Conservation (phyloP, 148 eudicot genomes). For the Fagopyrum homotropicum region DNA sequence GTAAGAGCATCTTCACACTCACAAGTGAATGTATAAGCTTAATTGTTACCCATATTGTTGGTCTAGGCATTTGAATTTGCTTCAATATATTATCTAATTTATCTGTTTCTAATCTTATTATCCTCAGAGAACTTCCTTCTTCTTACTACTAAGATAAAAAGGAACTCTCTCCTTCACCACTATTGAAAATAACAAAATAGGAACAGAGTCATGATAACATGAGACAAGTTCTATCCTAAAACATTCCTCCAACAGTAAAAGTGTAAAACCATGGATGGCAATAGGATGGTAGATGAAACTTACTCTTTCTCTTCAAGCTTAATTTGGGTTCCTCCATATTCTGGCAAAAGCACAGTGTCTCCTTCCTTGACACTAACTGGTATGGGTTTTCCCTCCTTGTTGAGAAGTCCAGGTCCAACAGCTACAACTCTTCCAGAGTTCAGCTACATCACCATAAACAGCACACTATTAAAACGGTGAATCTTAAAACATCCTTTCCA, state of each 20-base stretch:
- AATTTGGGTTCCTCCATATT: conserved; percentile 77
- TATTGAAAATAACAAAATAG: not conserved
- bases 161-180: not conserved
- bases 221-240: too few relatives aligned
- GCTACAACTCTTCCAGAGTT: conserved; percentile 82
- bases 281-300: not conserved
- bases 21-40: not conserved
- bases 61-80: not conserved
- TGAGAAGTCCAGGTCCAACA: conserved; percentile 62
- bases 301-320: conserved; percentile 85
- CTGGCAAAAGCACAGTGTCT: conserved; percentile 81
- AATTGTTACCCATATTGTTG: not conserved
- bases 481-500: not conserved
- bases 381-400: conserved; percentile 40
- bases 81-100: not conserved
- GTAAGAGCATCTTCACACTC: not conserved
- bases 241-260: too few relatives aligned
- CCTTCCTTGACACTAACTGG: conserved; percentile 79
- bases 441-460: conserved; percentile 29
- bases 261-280: not conserved
- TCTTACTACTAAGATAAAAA: not conserved
- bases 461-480: not conserved
- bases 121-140: not conserved
- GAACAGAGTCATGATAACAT: too few relatives aligned
- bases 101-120: not conserved